phyloP scores from a whole-genome alignment of 2,329 filamentous ascomycete species.

The Apiospora malaysiana region DNA sequence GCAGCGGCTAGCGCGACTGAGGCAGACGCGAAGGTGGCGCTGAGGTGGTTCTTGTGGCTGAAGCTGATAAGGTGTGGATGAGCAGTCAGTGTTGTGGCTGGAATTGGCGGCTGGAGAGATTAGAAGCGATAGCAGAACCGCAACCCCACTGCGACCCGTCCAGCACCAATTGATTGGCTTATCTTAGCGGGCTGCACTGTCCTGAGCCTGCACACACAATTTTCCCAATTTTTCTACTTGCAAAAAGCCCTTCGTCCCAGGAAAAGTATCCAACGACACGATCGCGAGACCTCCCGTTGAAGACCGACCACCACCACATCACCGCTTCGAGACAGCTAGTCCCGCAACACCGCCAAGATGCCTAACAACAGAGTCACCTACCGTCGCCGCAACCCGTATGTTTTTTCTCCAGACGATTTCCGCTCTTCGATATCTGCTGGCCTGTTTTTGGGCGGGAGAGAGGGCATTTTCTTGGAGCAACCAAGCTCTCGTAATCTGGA shows the following conservation, averaged over 20 bases:
- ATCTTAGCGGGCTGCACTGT: slow-evolving; percentile 18
- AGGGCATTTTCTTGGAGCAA: neutral
- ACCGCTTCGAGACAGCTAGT: slow-evolving; percentile 32
- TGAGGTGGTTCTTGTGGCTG: neutral
- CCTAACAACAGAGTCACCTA: slow-evolving; percentile 66
- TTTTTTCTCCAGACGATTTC: slow-evolving; percentile 35
- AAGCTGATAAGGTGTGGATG: neutral
- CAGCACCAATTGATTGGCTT: neutral
- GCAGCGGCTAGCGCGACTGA: neutral
- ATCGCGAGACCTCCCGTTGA: slow-evolving; percentile 35
- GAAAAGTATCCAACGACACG: slow-evolving; percentile 26
- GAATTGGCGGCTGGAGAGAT: slow-evolving; percentile 10
- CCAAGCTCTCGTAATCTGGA: neutral
- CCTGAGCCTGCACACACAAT: slow-evolving; percentile 20
- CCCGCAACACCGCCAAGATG: slow-evolving; percentile 56
- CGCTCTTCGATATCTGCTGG: neutral
- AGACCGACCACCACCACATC: slow-evolving; percentile 34
- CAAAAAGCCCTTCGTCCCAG: slow-evolving; percentile 18
- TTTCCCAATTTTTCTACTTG: slow-evolving; percentile 12
- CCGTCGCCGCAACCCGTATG: slow-evolving; percentile 83
- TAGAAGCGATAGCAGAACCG: neutral
- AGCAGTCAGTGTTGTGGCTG: slow-evolving; percentile 9
- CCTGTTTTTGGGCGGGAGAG: neutral
- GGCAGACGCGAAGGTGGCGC: slow-evolving; percentile 12
- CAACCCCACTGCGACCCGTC: neutral